These are phyloP conservation scores for Mesembryanthemum crystallinum DNA, from an alignment of 148 eudicot species.

Conservation along the genomic window DNA sequence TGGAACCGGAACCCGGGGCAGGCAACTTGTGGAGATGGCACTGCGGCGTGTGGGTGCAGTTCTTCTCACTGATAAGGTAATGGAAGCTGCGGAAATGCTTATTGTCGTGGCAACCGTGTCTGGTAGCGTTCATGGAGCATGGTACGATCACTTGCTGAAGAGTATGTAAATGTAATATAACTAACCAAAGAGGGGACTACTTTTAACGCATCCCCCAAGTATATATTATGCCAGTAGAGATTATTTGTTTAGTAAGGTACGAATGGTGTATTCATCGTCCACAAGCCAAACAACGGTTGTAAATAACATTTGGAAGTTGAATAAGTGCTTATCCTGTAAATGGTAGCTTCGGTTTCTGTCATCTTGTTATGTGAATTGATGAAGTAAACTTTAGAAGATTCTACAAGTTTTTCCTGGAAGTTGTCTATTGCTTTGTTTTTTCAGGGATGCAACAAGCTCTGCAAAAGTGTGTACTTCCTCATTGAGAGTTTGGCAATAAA, in stretches of 20 bases:
- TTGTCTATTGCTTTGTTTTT: too few species aligned
- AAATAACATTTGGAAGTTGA: not conserved
- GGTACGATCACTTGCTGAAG: conserved; percentile 47
- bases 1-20: conserved; percentile 45
- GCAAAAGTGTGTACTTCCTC: too few species aligned
- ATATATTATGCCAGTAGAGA: conserved; percentile 7
- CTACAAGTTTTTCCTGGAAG: too few species aligned
- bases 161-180: conserved; percentile 22
- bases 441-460: too few species aligned
- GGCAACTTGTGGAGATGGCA: conserved; percentile 36
- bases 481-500: too few species aligned
- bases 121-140: conserved; percentile 41
- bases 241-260: conserved; percentile 9
- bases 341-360: not conserved
- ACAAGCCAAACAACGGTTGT: not conserved
- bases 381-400: too few species aligned
- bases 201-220: conserved; percentile 11
- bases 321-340: not conserved
- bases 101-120: conserved; percentile 47
- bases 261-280: not conserved
- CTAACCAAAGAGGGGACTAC: not conserved
- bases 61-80: conserved; percentile 36
- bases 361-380: not conserved
- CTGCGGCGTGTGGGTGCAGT: conserved; percentile 52
- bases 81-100: conserved; percentile 38